phyloP scores from a whole-genome alignment of 768 basidiomycete species.

The Lactarius sp. region DNA sequence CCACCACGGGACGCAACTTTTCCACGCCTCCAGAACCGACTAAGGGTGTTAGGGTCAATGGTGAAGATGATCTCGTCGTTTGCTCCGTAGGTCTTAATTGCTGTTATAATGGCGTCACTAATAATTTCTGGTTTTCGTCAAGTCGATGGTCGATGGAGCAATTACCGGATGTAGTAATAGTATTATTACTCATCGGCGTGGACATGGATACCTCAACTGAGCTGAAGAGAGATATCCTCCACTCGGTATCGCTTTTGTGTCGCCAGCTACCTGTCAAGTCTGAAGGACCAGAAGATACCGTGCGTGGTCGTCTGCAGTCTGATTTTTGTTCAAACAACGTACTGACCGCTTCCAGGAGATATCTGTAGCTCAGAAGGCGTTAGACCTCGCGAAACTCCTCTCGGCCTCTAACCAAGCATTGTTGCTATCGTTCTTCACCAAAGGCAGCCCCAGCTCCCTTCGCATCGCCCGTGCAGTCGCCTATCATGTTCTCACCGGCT shows the following conservation, averaged over 20 bases:
- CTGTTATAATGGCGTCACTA: background rate
- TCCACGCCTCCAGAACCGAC: conserved; percentile 13
- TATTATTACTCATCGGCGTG: conserved; percentile 51
- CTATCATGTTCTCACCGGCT: conserved; percentile 41
- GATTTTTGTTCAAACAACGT: background rate
- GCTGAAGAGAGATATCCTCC: conserved; percentile 43
- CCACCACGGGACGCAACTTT: background rate
- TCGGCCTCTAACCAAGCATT: conserved; percentile 47
- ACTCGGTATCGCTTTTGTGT: conserved; percentile 46
- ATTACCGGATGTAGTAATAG: conserved; percentile 44
- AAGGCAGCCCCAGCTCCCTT: conserved; percentile 44
- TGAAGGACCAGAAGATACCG: conserved; percentile 24
- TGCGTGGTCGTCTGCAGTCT: background rate
- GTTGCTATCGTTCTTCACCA: conserved; percentile 47
- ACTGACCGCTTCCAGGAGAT: conserved; percentile 38
- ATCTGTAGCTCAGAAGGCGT: conserved; percentile 42
- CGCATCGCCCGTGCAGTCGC: conserved; percentile 59
- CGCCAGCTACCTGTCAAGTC: conserved; percentile 34
- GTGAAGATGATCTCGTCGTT: conserved; percentile 17
- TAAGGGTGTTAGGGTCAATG: conserved; percentile 4
- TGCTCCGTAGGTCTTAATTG: conserved; percentile 6
- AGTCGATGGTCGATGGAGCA: conserved; percentile 37
- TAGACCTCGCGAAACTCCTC: conserved; percentile 39
- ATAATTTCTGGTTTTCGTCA: background rate
- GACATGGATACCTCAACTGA: conserved; percentile 46